These are phyloP conservation scores for Eremothecium sinecaudum DNA, from an alignment of 1,139 yeast species.

Conservation along the genomic window DNA sequence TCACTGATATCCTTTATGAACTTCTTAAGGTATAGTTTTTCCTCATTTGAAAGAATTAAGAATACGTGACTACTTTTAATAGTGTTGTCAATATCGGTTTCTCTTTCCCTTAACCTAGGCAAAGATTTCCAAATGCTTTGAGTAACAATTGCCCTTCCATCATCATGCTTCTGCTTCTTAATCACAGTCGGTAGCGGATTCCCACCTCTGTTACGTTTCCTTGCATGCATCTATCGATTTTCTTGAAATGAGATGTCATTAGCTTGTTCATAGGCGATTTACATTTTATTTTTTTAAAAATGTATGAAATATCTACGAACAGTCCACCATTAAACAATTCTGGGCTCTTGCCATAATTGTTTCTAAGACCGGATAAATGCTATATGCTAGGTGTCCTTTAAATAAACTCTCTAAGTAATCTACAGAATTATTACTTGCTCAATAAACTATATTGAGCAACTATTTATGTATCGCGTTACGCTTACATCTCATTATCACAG, in stretches of 20 bases:
- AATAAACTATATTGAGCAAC: no score
- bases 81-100: constrained; percentile 10
- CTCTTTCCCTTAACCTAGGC: constrained; percentile 15
- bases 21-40: constrained; percentile 1
- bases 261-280: no score
- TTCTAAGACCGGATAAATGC: no score
- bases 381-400: no score
- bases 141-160: neutral
- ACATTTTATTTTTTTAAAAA: neutral
- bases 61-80: constrained; percentile 18
- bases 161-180: constrained; percentile 3
- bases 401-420: no score
- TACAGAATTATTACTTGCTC: no score
- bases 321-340: no score
- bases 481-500: no score
- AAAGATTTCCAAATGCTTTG: constrained; percentile 23
- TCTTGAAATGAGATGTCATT: no score
- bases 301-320: neutral
- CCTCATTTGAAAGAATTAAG: constrained; percentile 7
- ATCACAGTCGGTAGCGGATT: neutral
- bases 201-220: constrained; percentile 2
- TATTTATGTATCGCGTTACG: no score
- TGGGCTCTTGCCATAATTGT: no score
- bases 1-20: constrained; percentile 2
- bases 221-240: constrained; percentile 1